Base-by-base conservation (phyloP, 1,284 basidiomycete species). In the Ceratobasidium papillatum region DNA sequence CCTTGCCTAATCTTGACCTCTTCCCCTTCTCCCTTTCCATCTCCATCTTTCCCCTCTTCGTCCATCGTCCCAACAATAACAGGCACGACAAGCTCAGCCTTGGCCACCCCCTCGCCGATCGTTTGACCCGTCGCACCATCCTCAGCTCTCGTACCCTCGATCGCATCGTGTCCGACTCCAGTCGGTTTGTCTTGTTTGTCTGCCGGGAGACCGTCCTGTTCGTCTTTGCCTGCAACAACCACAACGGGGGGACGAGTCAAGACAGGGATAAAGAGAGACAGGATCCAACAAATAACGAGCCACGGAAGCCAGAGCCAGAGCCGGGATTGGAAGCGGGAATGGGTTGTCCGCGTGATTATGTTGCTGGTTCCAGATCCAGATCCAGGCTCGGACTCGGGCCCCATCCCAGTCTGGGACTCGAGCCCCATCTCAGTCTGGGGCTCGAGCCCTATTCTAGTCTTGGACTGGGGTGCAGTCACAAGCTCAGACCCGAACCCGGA, bases 21-120 rank as follows among this genome's bases (percentile, higher is more conserved):
- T 34, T 58, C 32, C 27, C 51, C 22, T n/a, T 38, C 27, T 8
- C n/a, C 52, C 30, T 27, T 45, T 8, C 8, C 51, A 11, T 56
- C 7, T 17, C 25, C 14, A 5, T 22, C 19, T 5, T 38, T 0
- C 12, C 17, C 36, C 7, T 17, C 51, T 2, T 54, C 36, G 17
- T 71, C n/a, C 9, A 12, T 45, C 36, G 3, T 59, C 14, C 54
- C 66, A 8, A 56, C 66, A 0, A 59, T 54, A 17, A 71, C 66
- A 1, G 66, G 66, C 17, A 59, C 66, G 17, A 71, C 66, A 14
- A 71, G 25, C 41, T 56, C 52, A 0, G 5, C 66, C 25, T 71
- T n/a, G 5, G 66, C 32, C 32, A 71, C n/a, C 1, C 66, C 66
- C 32, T 71, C 66, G 30, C 66, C 66, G 0, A 34, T 54, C 22